These are phyloP conservation scores for Starmerella sirachaensis DNA, from an alignment of 805 yeast species.

Conservation along the genomic window DNA sequence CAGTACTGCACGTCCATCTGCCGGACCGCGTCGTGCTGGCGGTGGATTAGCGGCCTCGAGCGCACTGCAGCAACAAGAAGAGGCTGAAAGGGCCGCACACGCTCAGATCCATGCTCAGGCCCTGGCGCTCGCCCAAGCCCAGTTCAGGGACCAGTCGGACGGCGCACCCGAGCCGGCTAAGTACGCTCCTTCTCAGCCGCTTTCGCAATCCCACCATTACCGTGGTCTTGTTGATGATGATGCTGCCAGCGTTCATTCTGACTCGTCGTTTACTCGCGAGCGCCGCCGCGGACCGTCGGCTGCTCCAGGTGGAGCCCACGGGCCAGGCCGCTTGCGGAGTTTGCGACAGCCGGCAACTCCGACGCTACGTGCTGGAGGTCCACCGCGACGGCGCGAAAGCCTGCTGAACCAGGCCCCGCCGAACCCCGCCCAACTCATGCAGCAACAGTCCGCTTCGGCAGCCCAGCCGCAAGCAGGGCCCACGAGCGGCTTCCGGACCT, in stretches of 20 bases:
- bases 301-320: not conserved
- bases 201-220: conserved; percentile 8
- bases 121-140: conserved; percentile 7
- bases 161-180: not conserved
- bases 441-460: not conserved
- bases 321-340: conserved; percentile 12
- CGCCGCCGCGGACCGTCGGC: not conserved
- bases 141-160: not conserved
- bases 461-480: not conserved
- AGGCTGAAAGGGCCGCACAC: conserved; percentile 1
- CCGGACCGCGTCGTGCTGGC: no score
- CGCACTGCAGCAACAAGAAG: not conserved
- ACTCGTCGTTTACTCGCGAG: conserved; percentile 21
- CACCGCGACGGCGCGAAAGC: conserved; percentile 2
- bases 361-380: conserved; percentile 5
- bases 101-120: conserved; percentile 13
- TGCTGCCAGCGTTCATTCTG: conserved; percentile 14
- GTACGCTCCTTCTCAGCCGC: conserved; percentile 3
- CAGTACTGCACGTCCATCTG: conserved; percentile 4
- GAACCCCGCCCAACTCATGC: conserved; percentile 4
- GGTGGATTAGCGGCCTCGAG: no score
- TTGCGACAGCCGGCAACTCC: conserved; percentile 12
- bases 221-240: conserved; percentile 18
- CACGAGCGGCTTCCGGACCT: conserved; percentile 15
- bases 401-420: conserved; percentile 13